A percentile compares a stretch with the other conserved stretches of the same genome.
These are phyloP conservation scores for Penstemon eatonii DNA, from an alignment of 257 asterid genomes.

Conservation along the genomic window DNA sequence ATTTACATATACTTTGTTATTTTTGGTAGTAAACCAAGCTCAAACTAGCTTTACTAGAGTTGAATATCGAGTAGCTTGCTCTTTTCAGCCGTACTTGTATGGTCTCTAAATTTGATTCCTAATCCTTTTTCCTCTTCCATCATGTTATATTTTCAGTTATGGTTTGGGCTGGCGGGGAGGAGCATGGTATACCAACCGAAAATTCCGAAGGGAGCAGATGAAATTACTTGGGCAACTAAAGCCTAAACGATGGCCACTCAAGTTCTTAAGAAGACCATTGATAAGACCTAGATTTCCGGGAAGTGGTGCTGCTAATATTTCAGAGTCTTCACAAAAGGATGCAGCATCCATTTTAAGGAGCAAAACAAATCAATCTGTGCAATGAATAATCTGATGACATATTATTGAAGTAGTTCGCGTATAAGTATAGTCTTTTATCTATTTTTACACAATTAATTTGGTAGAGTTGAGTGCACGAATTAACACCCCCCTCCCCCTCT, in stretches of 20 bases:
- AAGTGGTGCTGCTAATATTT: constrained; percentile 30
- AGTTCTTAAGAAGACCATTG: constrained; percentile 60
- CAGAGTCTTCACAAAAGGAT: constrained; percentile 40
- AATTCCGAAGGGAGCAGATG: constrained; percentile 70
- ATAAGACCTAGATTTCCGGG: constrained; percentile 41
- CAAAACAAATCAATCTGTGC: constrained; percentile 6
- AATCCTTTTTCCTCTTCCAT: not conserved
- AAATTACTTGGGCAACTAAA: constrained; percentile 61
- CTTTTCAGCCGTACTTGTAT: not conserved
- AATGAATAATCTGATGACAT: constrained; percentile 5
- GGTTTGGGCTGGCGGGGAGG: constrained; percentile 94
- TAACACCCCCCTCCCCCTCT: no score
- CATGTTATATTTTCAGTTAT: constrained; percentile 47
- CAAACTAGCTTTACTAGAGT: no score
- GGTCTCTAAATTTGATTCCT: not conserved
- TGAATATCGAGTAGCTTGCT: no score
- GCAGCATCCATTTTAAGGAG: constrained; percentile 16
- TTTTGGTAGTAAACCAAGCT: no score
- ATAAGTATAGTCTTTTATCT: not conserved
- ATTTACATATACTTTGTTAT: no score
- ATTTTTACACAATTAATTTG: no score
- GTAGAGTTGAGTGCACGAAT: no score
- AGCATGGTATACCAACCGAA: constrained; percentile 61
- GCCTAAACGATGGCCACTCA: constrained; percentile 67
- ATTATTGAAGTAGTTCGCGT: not conserved